These are phyloP conservation scores for Vicia faba DNA, from an alignment of 306 rosid species.

Conservation along the genomic window DNA sequence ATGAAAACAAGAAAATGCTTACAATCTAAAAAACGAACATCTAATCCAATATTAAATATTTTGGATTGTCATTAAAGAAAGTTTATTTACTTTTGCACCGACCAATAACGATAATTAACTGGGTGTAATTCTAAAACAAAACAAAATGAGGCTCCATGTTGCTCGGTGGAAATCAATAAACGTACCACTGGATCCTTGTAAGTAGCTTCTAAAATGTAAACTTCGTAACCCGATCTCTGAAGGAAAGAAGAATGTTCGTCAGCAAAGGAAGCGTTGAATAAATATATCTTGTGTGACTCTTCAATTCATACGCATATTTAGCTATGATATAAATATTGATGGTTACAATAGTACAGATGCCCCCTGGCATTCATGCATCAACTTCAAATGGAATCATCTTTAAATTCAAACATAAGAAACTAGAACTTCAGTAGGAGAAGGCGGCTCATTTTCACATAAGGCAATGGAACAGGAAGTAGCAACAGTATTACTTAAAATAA, in stretches of 20 bases:
- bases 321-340: constrained; percentile 28
- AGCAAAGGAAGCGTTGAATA: constrained; percentile 44
- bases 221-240: constrained; percentile 97
- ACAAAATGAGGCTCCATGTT: constrained; percentile 27
- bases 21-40: constrained; percentile 9
- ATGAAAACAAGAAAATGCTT: constrained; percentile 31
- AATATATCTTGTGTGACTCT: constrained; percentile 23
- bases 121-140: constrained; percentile 14
- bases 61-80: not conserved
- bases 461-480: constrained; percentile 32
- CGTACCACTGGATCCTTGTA: constrained; percentile 94
- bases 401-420: constrained; percentile 23
- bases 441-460: constrained; percentile 22
- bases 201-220: constrained; percentile 87
- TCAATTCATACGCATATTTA: constrained; percentile 21
- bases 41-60: constrained; percentile 13
- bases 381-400: constrained; percentile 22
- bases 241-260: constrained; percentile 43
- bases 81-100: constrained; percentile 3
- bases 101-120: constrained; percentile 12
- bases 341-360: constrained; percentile 30
- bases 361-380: constrained; percentile 30
- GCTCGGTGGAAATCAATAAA: constrained; percentile 11
- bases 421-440: constrained; percentile 30
- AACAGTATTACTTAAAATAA: constrained; percentile 18